Conservation (phyloP, 2,329 filamentous ascomycete species). For the Fragosphaeria purpurea region DNA sequence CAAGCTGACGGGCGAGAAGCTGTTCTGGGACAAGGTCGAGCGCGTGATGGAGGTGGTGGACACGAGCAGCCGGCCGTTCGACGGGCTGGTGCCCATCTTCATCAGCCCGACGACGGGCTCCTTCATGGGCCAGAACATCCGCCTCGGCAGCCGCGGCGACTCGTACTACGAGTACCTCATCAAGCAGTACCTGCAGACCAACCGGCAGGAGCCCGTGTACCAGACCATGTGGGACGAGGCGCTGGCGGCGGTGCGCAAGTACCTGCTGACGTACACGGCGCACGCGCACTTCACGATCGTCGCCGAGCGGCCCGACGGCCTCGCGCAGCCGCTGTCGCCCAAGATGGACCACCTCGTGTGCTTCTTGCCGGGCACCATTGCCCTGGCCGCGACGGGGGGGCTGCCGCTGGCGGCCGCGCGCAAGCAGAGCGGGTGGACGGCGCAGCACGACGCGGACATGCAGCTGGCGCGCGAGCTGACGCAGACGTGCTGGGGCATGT, state of each 20-base stretch:
- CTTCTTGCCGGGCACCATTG: constrained; percentile 95
- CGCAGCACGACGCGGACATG: constrained; percentile 78
- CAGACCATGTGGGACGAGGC: constrained; percentile 88
- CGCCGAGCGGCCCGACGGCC: constrained; percentile 69
- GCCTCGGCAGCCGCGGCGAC: constrained; percentile 86
- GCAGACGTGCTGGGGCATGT: constrained; percentile 98
- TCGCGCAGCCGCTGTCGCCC: constrained; percentile 55
- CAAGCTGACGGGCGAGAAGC: constrained; percentile 82
- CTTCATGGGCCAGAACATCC: constrained; percentile 78
- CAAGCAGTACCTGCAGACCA: constrained; percentile 95
- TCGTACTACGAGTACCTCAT: constrained; percentile 99
- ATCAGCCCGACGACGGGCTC: constrained; percentile 68
- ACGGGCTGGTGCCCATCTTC: constrained; percentile 86
- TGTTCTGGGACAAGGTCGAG: constrained; percentile 88
- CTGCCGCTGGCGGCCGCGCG: constrained; percentile 64
- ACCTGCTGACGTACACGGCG: constrained; percentile 81
- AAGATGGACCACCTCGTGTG: constrained; percentile 99
- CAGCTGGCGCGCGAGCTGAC: constrained; percentile 78
- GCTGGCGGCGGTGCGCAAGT: constrained; percentile 75
- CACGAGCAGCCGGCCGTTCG: constrained; percentile 62
- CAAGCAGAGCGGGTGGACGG: constrained; percentile 61
- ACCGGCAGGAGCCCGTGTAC: constrained; percentile 75
- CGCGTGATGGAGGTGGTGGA: constrained; percentile 88
- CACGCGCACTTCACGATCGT: constrained; percentile 77
- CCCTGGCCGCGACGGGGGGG: constrained; percentile 75